These are phyloP conservation scores for Primulina tabacum DNA, from an alignment of 257 asterid genomes.

Conservation along the genomic window DNA sequence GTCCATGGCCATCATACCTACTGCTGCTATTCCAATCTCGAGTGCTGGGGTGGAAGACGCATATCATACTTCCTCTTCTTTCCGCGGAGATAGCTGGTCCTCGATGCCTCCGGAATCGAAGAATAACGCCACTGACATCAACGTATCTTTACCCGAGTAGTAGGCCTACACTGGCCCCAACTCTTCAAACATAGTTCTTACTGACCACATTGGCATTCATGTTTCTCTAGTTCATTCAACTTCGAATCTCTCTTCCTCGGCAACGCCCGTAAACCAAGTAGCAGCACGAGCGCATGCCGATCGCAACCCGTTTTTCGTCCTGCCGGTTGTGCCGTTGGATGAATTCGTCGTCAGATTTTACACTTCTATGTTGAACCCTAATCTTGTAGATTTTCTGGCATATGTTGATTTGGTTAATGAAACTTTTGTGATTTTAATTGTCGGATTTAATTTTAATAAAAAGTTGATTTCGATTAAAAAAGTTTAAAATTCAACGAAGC, in stretches of 20 bases:
- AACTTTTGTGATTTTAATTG: not conserved
- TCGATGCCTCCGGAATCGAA: conserved; percentile 47
- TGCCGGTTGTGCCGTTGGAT: conserved; percentile 26
- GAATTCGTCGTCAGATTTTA: conserved; percentile 29
- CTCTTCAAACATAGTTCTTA: conserved; percentile 17
- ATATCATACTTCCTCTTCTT: conserved; percentile 46
- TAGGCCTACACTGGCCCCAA: not conserved
- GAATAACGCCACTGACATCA: conserved; percentile 61
- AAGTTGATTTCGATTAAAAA: too few species aligned
- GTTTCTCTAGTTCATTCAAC: not conserved
- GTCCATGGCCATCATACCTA: conserved; percentile 28
- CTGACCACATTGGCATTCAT: conserved; percentile 31
- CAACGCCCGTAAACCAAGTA: conserved; percentile 28
- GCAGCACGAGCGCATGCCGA: conserved; percentile 10
- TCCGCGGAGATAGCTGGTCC: conserved; percentile 77
- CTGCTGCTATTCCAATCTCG: conserved; percentile 53
- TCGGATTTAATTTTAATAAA: too few species aligned
- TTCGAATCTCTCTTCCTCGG: conserved; percentile 5
- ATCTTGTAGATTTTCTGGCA: not conserved
- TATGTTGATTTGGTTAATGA: conserved; percentile 6
- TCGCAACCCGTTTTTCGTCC: conserved; percentile 6
- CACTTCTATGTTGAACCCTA: conserved; percentile 6
- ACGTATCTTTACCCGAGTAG: conserved; percentile 47
- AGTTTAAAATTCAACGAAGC: too few species aligned
- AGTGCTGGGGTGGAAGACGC: conserved; percentile 50